A percentile compares a stretch with the other conserved stretches of the same genome.
phyloP scores from a whole-genome alignment of 345 rosid species.

The Linum lewisii region DNA sequence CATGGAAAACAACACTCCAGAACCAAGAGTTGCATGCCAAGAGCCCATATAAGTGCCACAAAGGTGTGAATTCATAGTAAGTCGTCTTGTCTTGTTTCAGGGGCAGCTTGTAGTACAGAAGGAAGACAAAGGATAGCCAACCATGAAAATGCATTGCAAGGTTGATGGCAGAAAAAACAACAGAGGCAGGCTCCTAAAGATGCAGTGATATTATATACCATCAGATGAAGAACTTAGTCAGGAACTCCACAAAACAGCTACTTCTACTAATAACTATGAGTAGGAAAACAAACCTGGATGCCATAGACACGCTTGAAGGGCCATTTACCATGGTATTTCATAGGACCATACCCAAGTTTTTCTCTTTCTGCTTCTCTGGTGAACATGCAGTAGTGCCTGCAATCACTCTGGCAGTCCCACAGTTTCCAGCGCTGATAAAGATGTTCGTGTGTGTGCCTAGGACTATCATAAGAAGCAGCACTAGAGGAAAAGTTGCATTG shows the following conservation, averaged over 20 bases:
- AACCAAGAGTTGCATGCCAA: constrained; percentile 81
- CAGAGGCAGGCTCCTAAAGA: constrained; percentile 74
- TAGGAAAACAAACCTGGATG: constrained; percentile 39
- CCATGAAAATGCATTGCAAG: constrained; percentile 81
- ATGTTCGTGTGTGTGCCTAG: not conserved
- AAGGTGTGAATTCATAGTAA: constrained; percentile 63
- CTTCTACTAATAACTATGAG: constrained; percentile 1
- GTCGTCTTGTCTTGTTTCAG: constrained; percentile 50
- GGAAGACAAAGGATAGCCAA: constrained; percentile 85
- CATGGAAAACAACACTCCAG: constrained; percentile 83
- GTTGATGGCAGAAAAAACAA: constrained; percentile 68
- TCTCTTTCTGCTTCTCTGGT: not conserved
- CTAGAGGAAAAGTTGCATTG: not conserved
- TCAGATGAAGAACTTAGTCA: constrained; percentile 1
- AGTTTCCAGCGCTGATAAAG: not conserved
- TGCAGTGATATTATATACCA: constrained; percentile 9
- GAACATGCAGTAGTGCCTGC: not conserved
- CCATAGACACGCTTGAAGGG: not conserved
- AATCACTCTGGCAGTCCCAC: not conserved
- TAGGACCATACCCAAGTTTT: not conserved
- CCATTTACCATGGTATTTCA: constrained; percentile 5
- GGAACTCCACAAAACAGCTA: not conserved
- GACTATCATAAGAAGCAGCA: not conserved
- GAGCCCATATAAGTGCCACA: constrained; percentile 64
- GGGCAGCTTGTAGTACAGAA: constrained; percentile 64